Conservation (phyloP, 495 filamentous ascomycete genomes). For the Cairneyella variabilis region DNA sequence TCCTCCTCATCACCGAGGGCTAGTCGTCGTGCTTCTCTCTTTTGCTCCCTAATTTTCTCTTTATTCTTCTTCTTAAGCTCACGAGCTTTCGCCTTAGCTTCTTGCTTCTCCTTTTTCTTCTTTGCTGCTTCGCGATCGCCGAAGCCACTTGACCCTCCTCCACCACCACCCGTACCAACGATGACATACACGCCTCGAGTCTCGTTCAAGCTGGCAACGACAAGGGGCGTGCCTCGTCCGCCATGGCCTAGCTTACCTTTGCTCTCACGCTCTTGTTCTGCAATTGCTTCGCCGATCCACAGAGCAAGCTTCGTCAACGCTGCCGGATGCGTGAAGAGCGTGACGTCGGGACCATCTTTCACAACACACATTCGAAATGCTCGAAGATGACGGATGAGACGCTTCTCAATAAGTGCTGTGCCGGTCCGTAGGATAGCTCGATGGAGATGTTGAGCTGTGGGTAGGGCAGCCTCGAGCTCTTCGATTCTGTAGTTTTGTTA, state of each 20-base stretch:
- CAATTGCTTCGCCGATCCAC: slow-evolving; percentile 91
- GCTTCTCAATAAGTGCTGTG: slow-evolving; percentile 84
- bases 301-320: slow-evolving; percentile 89
- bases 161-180: slow-evolving; percentile 77
- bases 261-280: slow-evolving; percentile 76
- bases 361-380: slow-evolving; percentile 95
- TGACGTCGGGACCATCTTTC: slow-evolving; percentile 87
- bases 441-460: slow-evolving; percentile 83
- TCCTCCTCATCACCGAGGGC: slow-evolving; percentile 50
- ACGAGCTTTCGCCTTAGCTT: slow-evolving; percentile 57
- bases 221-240: slow-evolving; percentile 76
- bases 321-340: slow-evolving; percentile 84
- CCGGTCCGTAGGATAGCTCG: slow-evolving; percentile 92
- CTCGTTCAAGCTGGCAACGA: slow-evolving; percentile 87
- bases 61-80: slow-evolving; percentile 56
- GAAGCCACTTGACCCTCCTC: slow-evolving; percentile 37
- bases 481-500: slow-evolving; percentile 52
- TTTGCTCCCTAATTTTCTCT: slow-evolving; percentile 59
- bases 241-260: slow-evolving; percentile 63
- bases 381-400: slow-evolving; percentile 84
- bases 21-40: slow-evolving; percentile 39
- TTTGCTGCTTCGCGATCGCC: slow-evolving; percentile 60
- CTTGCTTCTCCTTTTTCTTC: slow-evolving; percentile 53
- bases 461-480: slow-evolving; percentile 69
- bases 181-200: slow-evolving; percentile 87